Conservation (phyloP, 345 rosid genomes). For the Stellera chamaejasme region DNA sequence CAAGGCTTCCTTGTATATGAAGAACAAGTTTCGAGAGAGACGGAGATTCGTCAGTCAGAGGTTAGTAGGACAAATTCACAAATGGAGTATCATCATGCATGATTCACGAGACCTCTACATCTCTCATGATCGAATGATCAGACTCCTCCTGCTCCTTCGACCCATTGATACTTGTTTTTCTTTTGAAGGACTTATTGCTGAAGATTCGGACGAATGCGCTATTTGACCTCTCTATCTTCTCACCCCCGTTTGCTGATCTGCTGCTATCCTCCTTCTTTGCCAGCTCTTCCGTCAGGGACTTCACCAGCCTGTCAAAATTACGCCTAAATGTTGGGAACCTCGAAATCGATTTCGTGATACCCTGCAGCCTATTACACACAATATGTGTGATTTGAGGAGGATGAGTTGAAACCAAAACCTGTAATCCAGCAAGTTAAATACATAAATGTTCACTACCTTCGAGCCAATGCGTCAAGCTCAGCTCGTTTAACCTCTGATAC, state of each 20-base stretch:
- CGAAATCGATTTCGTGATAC: conserved; percentile 69
- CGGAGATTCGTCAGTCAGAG: too few species aligned
- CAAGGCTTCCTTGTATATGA: too few species aligned
- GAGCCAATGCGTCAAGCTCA: conserved; percentile 85
- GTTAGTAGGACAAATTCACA: too few species aligned
- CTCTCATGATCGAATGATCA: conserved; percentile 20
- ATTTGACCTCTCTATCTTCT: conserved; percentile 36
- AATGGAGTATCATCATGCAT: neutral
- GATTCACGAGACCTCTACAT: conserved; percentile 33
- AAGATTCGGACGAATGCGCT: conserved; percentile 47
- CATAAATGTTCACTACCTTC: conserved; percentile 47
- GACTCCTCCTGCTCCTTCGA: conserved; percentile 43
- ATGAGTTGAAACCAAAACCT: neutral
- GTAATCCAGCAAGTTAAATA: neutral
- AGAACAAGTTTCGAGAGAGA: too few species aligned
- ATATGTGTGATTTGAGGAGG: neutral
- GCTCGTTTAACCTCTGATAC: conserved; percentile 69
- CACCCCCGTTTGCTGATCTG: conserved; percentile 16
- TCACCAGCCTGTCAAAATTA: conserved; percentile 44
- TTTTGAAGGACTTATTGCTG: conserved; percentile 51
- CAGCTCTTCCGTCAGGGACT: conserved; percentile 49
- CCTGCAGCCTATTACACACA: conserved; percentile 48
- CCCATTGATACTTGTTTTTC: conserved; percentile 37
- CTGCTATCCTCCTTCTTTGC: conserved; percentile 36
- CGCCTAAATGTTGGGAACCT: conserved; percentile 82